These are phyloP conservation scores for cucumber (Cucumis sativus) DNA, from an alignment of 306 rosid genomes.

Conservation along the genomic window DNA sequence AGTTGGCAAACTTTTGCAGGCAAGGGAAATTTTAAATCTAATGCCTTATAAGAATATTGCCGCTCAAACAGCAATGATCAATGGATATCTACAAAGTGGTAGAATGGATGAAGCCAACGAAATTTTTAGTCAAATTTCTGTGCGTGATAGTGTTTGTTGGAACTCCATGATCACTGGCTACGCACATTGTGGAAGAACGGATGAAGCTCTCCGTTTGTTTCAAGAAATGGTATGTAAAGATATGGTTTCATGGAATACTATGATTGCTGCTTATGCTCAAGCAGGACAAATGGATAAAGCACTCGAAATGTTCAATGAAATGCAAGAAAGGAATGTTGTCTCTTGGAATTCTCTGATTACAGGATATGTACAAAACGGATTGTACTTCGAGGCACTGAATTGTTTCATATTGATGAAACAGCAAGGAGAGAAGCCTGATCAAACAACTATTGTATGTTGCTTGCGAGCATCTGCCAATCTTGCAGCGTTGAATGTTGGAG, in stretches of 20 bases:
- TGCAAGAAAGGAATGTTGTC: slow-evolving; percentile 42
- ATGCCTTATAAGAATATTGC: slow-evolving; percentile 65
- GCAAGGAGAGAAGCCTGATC: slow-evolving; percentile 48
- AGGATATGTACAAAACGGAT: slow-evolving; percentile 53
- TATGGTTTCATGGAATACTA: slow-evolving; percentile 61
- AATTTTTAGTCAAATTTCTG: slow-evolving; percentile 35
- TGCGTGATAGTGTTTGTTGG: slow-evolving; percentile 57
- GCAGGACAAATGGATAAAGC: slow-evolving; percentile 61
- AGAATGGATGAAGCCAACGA: slow-evolving; percentile 54
- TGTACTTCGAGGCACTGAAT: slow-evolving; percentile 50
- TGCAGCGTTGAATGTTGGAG: slow-evolving; percentile 58
- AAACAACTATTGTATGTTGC: slow-evolving; percentile 54
- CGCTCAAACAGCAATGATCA: slow-evolving; percentile 69
- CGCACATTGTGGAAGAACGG: slow-evolving; percentile 53
- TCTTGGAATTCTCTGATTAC: slow-evolving; percentile 75
- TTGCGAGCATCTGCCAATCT: slow-evolving; percentile 69
- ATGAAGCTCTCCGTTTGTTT: slow-evolving; percentile 46
- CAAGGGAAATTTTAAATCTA: slow-evolving; percentile 32
- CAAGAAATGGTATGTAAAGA: slow-evolving; percentile 51
- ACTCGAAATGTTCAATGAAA: slow-evolving; percentile 27
- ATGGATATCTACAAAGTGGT: slow-evolving; percentile 46
- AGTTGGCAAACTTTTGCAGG: slow-evolving; percentile 54
- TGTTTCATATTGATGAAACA: slow-evolving; percentile 34
- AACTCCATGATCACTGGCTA: slow-evolving; percentile 74
- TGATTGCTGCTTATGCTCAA: slow-evolving; percentile 65